These are phyloP conservation scores for Termitomyces sp. DNA, from an alignment of 768 basidiomycete genomes.

Conservation along the genomic window DNA sequence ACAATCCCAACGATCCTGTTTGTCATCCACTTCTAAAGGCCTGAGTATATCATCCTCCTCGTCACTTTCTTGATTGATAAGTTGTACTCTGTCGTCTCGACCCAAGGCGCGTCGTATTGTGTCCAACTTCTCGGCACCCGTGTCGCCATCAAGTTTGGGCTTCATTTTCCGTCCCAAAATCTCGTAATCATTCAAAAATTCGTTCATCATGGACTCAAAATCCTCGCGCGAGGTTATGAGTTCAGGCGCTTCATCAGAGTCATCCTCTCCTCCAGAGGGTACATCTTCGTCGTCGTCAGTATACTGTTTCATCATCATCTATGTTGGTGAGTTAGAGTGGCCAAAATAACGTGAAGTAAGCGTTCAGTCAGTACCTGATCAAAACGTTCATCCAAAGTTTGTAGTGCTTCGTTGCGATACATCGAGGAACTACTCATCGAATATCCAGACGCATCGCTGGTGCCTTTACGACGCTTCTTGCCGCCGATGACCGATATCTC, in stretches of 20 bases:
- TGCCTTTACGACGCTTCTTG: conserved; percentile 62
- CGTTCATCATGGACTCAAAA: conserved; percentile 86
- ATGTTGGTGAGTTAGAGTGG: background rate
- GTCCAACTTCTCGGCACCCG: conserved; percentile 72
- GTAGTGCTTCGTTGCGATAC: conserved; percentile 85
- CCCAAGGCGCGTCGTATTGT: conserved; percentile 75
- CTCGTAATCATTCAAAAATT: conserved; percentile 91
- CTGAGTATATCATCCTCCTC: conserved; percentile 36
- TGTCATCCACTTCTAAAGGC: conserved; percentile 44
- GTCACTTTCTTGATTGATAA: conserved; percentile 35
- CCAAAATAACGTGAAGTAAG: background rate
- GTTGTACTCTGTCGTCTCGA: conserved; percentile 52
- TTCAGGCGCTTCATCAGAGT: conserved; percentile 62
- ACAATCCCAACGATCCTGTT: conserved; percentile 88
- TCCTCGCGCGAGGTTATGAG: conserved; percentile 81
- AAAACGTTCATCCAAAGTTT: conserved; percentile 88
- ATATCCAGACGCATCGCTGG: conserved; percentile 88
- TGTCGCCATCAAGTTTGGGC: conserved; percentile 66
- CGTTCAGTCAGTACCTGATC: conserved; percentile 58
- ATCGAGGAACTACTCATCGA: conserved; percentile 97
- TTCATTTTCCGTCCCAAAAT: conserved; percentile 84
- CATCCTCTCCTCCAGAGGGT: conserved; percentile 26
- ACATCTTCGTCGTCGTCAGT: conserved; percentile 42
- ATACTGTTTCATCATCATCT: conserved; percentile 82
- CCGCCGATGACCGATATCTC: conserved; percentile 74